A percentile compares a stretch with the other conserved stretches of the same genome.
phyloP scores from a whole-genome alignment of 2,329 filamentous ascomycete genomes.

The Scopulariopsis brevicaulis region DNA sequence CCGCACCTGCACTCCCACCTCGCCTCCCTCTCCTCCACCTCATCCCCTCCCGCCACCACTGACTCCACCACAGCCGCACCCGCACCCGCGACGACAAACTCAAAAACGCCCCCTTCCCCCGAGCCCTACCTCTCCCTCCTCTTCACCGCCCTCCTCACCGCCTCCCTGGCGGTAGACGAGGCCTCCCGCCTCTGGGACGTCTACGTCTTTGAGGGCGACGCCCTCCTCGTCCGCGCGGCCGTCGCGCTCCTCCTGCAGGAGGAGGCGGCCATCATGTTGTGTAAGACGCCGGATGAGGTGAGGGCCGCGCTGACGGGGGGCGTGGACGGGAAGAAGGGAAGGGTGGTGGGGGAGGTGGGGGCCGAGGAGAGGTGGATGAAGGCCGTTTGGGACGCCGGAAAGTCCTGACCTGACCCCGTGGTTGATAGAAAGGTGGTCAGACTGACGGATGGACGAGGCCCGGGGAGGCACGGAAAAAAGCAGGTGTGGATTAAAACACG shows the following conservation, averaged over 20 bases:
- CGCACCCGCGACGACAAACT: no score
- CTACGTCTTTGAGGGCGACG: conserved; percentile 72
- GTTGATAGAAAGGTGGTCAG: neutral
- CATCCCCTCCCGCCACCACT: neutral
- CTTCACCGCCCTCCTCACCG: conserved; percentile 55
- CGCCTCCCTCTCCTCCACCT: conserved; percentile 14
- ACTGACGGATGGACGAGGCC: no score
- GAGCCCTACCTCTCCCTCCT: conserved; percentile 46
- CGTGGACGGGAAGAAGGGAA: conserved; percentile 14
- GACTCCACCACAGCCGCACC: no score
- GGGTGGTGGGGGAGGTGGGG: conserved; percentile 25
- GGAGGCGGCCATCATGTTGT: conserved; percentile 38
- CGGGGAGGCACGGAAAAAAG: no score
- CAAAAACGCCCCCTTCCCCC: conserved; percentile 12
- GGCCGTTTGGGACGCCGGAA: conserved; percentile 25
- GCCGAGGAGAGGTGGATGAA: conserved; percentile 37
- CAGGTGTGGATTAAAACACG: neutral
- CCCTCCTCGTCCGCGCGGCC: conserved; percentile 56
- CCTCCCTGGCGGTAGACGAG: conserved; percentile 53
- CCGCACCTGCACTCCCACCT: conserved; percentile 54
- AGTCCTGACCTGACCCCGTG: conserved; percentile 14
- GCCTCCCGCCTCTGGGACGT: conserved; percentile 70
- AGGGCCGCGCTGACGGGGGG: conserved; percentile 22
- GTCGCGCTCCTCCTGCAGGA: conserved; percentile 51
- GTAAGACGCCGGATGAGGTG: conserved; percentile 32